Evolutionary conservation across 2,329 filamentous ascomycete genomes (phyloP).

Genomic region (Talaromyces funiculosus): DNA sequence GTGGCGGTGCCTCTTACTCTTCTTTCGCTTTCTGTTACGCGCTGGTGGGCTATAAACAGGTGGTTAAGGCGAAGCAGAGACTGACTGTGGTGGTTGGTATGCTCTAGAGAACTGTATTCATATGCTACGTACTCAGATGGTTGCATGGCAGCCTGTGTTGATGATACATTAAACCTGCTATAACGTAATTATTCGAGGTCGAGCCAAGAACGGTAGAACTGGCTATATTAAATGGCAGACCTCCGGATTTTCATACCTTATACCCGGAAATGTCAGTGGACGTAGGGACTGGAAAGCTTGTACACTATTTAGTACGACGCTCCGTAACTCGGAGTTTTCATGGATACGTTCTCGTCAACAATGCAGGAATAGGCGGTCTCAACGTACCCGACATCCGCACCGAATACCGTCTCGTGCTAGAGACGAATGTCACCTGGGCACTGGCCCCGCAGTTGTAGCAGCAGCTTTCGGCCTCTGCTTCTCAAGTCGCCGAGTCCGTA

Average conservation of each 20-base stretch:
- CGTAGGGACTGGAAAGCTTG: too few relatives aligned
- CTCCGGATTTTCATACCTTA: too few relatives aligned
- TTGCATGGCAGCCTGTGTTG: not conserved
- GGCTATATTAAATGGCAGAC: too few relatives aligned
- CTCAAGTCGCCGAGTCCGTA: conserved; percentile 2
- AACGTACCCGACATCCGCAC: not conserved
- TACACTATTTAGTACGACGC: too few relatives aligned
- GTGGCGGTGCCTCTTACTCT: conserved; percentile 1
- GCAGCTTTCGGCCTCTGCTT: conserved; percentile 5
- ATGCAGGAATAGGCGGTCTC: conserved; percentile 28
- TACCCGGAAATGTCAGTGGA: too few relatives aligned
- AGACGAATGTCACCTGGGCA: conserved; percentile 13
- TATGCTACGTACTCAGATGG: not conserved
- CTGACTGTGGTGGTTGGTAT: not conserved
- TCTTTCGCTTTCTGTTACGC: not conserved
- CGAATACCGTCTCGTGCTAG: not conserved
- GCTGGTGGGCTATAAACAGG: not conserved
- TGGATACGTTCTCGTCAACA: conserved; percentile 45
- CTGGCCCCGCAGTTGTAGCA: not conserved
- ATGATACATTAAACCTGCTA: too few relatives aligned
- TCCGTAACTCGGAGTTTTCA: too few relatives aligned
- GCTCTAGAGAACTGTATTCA: not conserved
- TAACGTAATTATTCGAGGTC: too few relatives aligned
- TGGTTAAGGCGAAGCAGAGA: not conserved
- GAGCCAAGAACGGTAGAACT: too few relatives aligned